Percentiles rank a stretch among this genome's conserved stretches.
phyloP scores from a whole-genome alignment of 768 basidiomycete species.

The Lenzites betulinus region DNA sequence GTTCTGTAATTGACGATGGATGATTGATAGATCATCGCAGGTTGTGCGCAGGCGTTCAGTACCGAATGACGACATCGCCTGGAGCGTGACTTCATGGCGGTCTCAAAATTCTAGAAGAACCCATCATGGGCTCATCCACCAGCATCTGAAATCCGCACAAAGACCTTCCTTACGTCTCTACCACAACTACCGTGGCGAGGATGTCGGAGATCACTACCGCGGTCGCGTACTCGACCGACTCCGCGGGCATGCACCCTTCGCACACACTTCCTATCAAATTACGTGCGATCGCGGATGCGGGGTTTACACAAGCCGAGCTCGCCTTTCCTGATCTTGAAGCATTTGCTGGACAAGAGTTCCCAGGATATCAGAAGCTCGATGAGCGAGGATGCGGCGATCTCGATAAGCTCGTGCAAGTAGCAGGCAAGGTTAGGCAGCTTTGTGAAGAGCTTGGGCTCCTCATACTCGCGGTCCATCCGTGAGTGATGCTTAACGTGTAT shows the following conservation, averaged over 20 bases:
- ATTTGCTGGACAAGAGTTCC: slow-evolving; percentile 23
- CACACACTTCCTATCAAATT: slow-evolving; percentile 34
- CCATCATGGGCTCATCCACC: too few species aligned
- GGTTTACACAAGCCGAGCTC: slow-evolving; percentile 30
- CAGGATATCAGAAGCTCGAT: slow-evolving; percentile 28
- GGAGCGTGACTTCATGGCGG: too few species aligned
- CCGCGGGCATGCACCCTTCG: slow-evolving; percentile 35
- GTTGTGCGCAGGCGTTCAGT: neutral
- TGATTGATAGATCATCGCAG: too few species aligned
- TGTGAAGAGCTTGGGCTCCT: slow-evolving; percentile 27
- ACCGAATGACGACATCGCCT: neutral
- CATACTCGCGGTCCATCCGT: slow-evolving; percentile 35
- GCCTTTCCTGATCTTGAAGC: slow-evolving; percentile 33
- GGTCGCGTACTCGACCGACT: slow-evolving; percentile 33
- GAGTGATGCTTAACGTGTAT: neutral
- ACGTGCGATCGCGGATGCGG: slow-evolving; percentile 32
- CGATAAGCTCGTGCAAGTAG: slow-evolving; percentile 23
- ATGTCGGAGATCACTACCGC: slow-evolving; percentile 11
- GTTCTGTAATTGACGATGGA: too few species aligned
- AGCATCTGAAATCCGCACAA: too few species aligned
- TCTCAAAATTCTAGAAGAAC: too few species aligned
- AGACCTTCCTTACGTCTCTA: too few species aligned
- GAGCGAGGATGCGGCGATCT: slow-evolving; percentile 27
- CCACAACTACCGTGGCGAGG: too few species aligned
- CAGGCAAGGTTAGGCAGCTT: slow-evolving; percentile 20